phyloP scores from a whole-genome alignment of 2,329 filamentous ascomycete species.

The Alternaria sp. region DNA sequence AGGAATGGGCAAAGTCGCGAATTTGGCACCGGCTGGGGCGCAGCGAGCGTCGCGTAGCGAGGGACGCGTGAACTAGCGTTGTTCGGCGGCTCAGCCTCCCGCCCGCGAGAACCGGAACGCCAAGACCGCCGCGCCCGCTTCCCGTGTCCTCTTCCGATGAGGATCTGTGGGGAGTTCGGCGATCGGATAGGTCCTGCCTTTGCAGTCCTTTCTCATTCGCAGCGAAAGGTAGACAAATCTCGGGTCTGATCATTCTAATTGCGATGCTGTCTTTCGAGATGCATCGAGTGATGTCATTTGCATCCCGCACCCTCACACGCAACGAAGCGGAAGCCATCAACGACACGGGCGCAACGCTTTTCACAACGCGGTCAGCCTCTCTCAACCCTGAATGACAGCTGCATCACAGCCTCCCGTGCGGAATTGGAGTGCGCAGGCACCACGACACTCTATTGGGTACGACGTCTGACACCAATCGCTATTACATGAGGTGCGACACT shows the following conservation, averaged over 20 bases:
- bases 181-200: too few species aligned
- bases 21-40: not conserved
- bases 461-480: not conserved
- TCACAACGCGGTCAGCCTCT: too few species aligned
- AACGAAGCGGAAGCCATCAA: rapidly evolving
- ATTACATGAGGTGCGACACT: not conserved
- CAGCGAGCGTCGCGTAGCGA: not conserved
- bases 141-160: too few species aligned
- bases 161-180: too few species aligned
- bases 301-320: too few species aligned
- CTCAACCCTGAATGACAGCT: not conserved
- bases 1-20: not conserved
- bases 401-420: not conserved
- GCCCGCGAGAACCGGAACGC: not conserved
- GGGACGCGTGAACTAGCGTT: not conserved
- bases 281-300: too few species aligned
- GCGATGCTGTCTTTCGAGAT: not conserved
- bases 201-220: too few species aligned
- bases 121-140: not conserved
- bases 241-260: rapidly evolving
- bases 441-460: not conserved
- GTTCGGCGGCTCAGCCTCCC: not conserved
- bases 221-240: not conserved
- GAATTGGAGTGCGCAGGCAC: not conserved
- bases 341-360: not conserved